Percentiles rank a stretch among this genome's conserved stretches.
These are phyloP conservation scores for Lichtheimia hyalospora DNA, from an alignment of 371 early-diverging fungal species.

Conservation along the genomic window DNA sequence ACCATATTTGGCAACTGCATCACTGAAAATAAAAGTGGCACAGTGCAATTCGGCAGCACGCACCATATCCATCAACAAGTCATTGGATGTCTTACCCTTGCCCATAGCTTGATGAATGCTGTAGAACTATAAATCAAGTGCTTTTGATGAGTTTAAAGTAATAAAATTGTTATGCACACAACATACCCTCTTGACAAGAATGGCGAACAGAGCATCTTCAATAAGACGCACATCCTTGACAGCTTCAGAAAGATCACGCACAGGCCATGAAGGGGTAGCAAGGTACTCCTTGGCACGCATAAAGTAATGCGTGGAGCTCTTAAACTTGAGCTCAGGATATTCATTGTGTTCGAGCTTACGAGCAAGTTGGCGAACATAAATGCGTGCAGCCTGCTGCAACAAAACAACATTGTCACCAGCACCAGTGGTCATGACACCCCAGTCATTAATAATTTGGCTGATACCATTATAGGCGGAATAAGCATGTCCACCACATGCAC, in stretches of 20 bases:
- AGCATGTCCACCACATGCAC: slow-evolving; percentile 63
- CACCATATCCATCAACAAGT: slow-evolving; percentile 34
- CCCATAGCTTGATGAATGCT: slow-evolving; percentile 22
- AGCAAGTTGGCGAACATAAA: slow-evolving; percentile 23
- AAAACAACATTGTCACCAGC: slow-evolving; percentile 73
- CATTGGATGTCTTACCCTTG: slow-evolving; percentile 16
- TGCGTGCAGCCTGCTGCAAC: slow-evolving; percentile 58
- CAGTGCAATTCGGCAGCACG: slow-evolving; percentile 39
- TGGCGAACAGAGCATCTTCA: slow-evolving; percentile 29
- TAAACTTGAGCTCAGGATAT: slow-evolving; percentile 32
- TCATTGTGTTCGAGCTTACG: slow-evolving; percentile 24
- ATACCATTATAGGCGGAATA: slow-evolving; percentile 71
- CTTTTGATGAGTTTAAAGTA: too few relatives aligned
- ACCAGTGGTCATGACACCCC: slow-evolving; percentile 72
- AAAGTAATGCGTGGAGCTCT: slow-evolving; percentile 36
- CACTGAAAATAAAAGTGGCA: slow-evolving; percentile 31
- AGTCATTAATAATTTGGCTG: slow-evolving; percentile 61
- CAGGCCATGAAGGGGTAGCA: slow-evolving; percentile 21
- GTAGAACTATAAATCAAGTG: slow-evolving; percentile 18
- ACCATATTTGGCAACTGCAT: slow-evolving; percentile 32
- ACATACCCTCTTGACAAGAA: slow-evolving; percentile 40
- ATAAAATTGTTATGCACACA: too few relatives aligned
- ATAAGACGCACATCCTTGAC: slow-evolving; percentile 26
- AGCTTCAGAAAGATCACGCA: slow-evolving; percentile 19
- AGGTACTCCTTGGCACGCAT: slow-evolving; percentile 31